These are phyloP conservation scores for Boletus insuetus DNA, from an alignment of 768 basidiomycete species.

Conservation along the genomic window DNA sequence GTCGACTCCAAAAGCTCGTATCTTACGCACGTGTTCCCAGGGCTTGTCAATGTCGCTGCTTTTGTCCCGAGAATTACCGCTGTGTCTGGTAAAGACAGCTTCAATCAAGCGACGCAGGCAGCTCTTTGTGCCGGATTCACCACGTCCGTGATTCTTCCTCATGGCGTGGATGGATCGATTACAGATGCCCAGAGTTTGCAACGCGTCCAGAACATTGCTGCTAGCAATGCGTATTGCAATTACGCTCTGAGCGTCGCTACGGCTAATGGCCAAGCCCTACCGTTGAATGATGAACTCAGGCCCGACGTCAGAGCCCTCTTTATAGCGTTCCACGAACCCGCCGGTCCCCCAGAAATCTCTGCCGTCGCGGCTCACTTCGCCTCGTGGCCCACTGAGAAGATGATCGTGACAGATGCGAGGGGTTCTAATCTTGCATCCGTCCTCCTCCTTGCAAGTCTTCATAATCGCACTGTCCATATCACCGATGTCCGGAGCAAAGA, in stretches of 20 bases:
- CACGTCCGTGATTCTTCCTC: slow-evolving; percentile 73
- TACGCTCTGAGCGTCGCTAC: slow-evolving; percentile 82
- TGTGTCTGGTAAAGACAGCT: slow-evolving; percentile 48
- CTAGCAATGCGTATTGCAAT: slow-evolving; percentile 75
- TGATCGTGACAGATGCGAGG: slow-evolving; percentile 92
- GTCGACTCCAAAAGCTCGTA: slow-evolving; percentile 96
- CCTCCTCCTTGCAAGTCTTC: slow-evolving; percentile 88
- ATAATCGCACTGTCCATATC: slow-evolving; percentile 85
- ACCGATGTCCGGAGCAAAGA: slow-evolving; percentile 85
- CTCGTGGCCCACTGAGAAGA: slow-evolving; percentile 86
- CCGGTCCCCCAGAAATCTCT: slow-evolving; percentile 56
- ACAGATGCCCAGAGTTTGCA: slow-evolving; percentile 68
- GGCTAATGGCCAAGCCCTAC: slow-evolving; percentile 59
- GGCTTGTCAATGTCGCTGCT: slow-evolving; percentile 83
- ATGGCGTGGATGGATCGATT: slow-evolving; percentile 60
- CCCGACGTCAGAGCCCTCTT: slow-evolving; percentile 84
- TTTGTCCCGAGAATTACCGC: slow-evolving; percentile 73
- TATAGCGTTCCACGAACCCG: slow-evolving; percentile 65
- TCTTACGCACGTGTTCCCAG: slow-evolving; percentile 86
- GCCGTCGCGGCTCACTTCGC: slow-evolving; percentile 84
- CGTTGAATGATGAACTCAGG: slow-evolving; percentile 69
- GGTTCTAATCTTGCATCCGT: slow-evolving; percentile 91
- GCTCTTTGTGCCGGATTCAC: slow-evolving; percentile 91
- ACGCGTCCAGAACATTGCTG: slow-evolving; percentile 60
- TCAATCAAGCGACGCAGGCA: slow-evolving; percentile 70